Conservation (phyloP, 805 yeast genomes). For the Schwanniomyces occidentalis region DNA sequence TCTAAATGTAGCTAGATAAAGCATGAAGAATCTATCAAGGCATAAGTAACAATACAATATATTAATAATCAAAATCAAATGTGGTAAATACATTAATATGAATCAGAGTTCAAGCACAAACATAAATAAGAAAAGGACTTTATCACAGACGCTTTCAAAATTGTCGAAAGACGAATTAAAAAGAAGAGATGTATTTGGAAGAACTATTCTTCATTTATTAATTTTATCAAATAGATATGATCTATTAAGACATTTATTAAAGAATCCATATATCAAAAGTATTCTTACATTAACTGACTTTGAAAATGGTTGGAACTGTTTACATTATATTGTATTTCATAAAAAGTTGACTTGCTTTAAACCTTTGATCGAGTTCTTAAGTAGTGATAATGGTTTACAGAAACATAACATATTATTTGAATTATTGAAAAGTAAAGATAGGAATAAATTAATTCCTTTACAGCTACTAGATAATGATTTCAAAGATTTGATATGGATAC, state of each 20-base stretch:
- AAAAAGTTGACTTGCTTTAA: slow-evolving; percentile 59
- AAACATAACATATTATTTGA: slow-evolving; percentile 27
- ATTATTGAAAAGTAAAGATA: slow-evolving; percentile 59
- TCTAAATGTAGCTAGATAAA: too few species aligned
- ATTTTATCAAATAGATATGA: slow-evolving; percentile 51
- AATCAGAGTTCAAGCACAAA: slow-evolving; percentile 2
- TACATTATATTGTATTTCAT: slow-evolving; percentile 67
- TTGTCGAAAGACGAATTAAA: slow-evolving; percentile 33
- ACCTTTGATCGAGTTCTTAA: slow-evolving; percentile 29
- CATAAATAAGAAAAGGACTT: slow-evolving; percentile 2
- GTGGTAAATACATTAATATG: slow-evolving; percentile 4
- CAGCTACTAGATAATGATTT: slow-evolving; percentile 57
- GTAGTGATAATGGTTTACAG: slow-evolving; percentile 11
- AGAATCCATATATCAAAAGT: slow-evolving; percentile 47
- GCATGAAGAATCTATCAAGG: not conserved
- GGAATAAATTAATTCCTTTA: slow-evolving; percentile 70
- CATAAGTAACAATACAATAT: not conserved
- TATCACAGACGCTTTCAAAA: slow-evolving; percentile 6
- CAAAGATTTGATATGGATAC: slow-evolving; percentile 44
- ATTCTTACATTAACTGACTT: slow-evolving; percentile 49
- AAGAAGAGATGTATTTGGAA: slow-evolving; percentile 68
- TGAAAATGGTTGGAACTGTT: slow-evolving; percentile 81
- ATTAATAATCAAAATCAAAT: not conserved
- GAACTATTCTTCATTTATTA: slow-evolving; percentile 60
- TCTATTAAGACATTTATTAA: slow-evolving; percentile 46